phyloP scores from a whole-genome alignment of 805 yeast species.

The Phaffomyces thermotolerans region DNA sequence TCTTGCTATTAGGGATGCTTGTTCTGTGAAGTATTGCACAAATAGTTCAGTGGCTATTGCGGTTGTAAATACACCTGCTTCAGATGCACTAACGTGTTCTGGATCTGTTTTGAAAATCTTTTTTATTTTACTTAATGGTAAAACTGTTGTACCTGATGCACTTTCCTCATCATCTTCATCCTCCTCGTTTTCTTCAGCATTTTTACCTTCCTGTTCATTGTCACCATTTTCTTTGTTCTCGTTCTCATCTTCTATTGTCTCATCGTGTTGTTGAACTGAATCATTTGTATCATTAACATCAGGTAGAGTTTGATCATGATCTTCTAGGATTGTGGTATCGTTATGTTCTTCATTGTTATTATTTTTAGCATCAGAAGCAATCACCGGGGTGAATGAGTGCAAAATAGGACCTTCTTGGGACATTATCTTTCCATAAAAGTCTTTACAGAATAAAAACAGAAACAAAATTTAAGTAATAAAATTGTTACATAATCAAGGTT shows the following conservation, averaged over 20 bases:
- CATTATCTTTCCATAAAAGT: background rate
- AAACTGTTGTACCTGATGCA: conserved; percentile 26
- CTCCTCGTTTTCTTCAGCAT: conserved; percentile 1
- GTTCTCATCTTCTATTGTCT: conserved; percentile 5
- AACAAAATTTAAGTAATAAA: background rate
- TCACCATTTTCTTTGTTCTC: background rate
- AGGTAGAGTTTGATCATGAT: conserved; percentile 7
- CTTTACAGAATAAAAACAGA: background rate
- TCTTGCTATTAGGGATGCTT: conserved; percentile 59
- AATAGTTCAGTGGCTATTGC: conserved; percentile 77
- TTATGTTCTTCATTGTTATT: conserved; percentile 1
- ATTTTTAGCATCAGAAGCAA: background rate
- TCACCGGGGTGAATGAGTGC: conserved; percentile 14
- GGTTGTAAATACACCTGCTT: conserved; percentile 63
- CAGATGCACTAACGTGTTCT: conserved; percentile 59
- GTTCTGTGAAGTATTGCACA: conserved; percentile 61
- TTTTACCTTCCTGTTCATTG: conserved; percentile 1
- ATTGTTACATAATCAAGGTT: background rate
- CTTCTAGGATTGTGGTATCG: conserved; percentile 13
- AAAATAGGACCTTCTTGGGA: conserved; percentile 15
- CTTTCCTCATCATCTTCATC: conserved; percentile 20
- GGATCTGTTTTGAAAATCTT: conserved; percentile 71
- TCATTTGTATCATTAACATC: conserved; percentile 10
- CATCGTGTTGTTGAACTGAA: conserved; percentile 6
- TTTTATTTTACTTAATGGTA: conserved; percentile 66